These are phyloP conservation scores for Chlamydomonas reinhardtii DNA, from an alignment of 163 green algal species.

Conservation along the genomic window DNA sequence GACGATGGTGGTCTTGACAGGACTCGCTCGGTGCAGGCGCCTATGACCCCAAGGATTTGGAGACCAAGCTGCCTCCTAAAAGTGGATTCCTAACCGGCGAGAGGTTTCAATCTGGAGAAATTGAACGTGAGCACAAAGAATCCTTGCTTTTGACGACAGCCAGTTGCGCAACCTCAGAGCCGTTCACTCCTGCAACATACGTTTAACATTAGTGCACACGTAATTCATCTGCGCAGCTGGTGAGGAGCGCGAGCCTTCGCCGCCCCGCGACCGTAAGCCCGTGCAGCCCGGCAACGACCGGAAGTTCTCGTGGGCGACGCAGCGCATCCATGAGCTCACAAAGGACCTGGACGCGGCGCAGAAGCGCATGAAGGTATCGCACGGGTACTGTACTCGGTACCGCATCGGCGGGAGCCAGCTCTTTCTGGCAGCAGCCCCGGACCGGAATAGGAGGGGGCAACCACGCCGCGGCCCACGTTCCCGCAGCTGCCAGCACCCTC, in stretches of 20 bases:
- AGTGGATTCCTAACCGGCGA: conserved; percentile 35
- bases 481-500: too few relatives aligned
- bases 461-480: too few relatives aligned
- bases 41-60: conserved; percentile 38
- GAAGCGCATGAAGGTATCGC: conserved; percentile 42
- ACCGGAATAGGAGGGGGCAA: too few relatives aligned
- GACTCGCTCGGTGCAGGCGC: background rate
- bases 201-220: background rate
- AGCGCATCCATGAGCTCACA: conserved; percentile 52
- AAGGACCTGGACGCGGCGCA: conserved; percentile 50
- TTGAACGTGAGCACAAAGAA: background rate
- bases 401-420: too few relatives aligned
- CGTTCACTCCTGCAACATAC: too few relatives aligned
- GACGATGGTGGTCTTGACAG: background rate
- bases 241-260: conserved; percentile 6
- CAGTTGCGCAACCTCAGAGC: background rate
- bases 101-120: conserved; percentile 26
- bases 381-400: too few relatives aligned
- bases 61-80: conserved; percentile 18
- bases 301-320: conserved; percentile 52
- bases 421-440: too few relatives aligned
- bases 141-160: background rate
- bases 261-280: conserved; percentile 23
- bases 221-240: background rate
- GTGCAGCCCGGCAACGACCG: background rate